phyloP scores from a whole-genome alignment of 2,329 filamentous ascomycete species.

The Sporothrix phasma region DNA sequence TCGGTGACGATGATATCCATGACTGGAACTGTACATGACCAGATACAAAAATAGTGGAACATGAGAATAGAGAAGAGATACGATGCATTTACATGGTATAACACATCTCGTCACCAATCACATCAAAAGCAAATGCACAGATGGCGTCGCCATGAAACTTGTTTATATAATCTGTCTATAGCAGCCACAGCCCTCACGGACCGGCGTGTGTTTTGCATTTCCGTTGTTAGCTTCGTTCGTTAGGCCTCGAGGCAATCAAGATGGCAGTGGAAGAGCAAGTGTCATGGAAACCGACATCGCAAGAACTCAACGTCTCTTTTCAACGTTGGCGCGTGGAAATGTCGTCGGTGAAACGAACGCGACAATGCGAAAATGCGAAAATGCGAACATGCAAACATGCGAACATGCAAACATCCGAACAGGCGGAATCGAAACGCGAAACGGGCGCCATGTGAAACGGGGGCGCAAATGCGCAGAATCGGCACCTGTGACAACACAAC shows the following conservation, averaged over 20 bases:
- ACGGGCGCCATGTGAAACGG: no score
- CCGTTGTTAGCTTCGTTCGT: not conserved
- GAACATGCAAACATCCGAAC: no score
- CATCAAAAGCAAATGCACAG: no score
- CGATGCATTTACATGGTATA: no score
- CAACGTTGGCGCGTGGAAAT: not conserved
- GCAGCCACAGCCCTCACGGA: not conserved
- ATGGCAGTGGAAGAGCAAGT: not conserved
- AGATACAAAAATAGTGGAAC: no score
- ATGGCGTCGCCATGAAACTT: no score
- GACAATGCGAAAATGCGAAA: no score
- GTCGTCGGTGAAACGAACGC: not conserved
- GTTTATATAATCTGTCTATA: not conserved
- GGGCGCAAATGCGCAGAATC: not conserved
- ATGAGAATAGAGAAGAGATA: no score
- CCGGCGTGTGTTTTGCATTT: not conserved
- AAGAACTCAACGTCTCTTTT: not conserved
- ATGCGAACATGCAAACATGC: no score
- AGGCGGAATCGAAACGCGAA: not conserved
- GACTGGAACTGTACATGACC: no score
- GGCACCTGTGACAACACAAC: constrained; percentile 3
- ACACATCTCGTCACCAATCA: no score
- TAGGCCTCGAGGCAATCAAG: not conserved
- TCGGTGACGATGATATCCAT: not conserved
- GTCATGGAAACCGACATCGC: not conserved